A percentile compares a stretch with the other conserved stretches of the same genome.
phyloP scores from a whole-genome alignment of 1,284 basidiomycete species.

The Farysia itapuensis region DNA sequence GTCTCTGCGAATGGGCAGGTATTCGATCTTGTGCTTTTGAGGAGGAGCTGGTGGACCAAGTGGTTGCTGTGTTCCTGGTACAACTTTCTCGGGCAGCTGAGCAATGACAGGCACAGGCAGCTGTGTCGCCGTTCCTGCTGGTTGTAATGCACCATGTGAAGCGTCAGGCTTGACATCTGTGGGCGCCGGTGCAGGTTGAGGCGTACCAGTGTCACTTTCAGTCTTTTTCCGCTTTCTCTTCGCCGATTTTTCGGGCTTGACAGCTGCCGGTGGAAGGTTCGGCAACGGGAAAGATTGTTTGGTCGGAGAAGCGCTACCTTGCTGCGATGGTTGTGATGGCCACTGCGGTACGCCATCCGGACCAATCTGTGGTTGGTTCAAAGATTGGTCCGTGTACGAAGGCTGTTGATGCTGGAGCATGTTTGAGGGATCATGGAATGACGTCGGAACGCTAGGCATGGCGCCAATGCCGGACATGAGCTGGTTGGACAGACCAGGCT shows the following conservation, averaged over 20 bases:
- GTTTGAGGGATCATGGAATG: background rate
- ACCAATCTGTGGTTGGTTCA: constrained; percentile 9
- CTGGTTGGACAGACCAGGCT: background rate
- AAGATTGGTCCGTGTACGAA: constrained; percentile 1
- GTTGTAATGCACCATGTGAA: constrained; percentile 4
- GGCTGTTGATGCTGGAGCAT: constrained; percentile 7
- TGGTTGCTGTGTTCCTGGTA: constrained; percentile 28
- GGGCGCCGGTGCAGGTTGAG: constrained; percentile 2
- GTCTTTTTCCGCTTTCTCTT: constrained; percentile 41
- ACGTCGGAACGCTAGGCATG: background rate
- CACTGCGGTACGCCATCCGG: constrained; percentile 14
- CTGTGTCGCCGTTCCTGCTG: constrained; percentile 2
- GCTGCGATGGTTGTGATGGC: constrained; percentile 22
- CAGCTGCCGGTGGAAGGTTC: constrained; percentile 8
- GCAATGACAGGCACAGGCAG: constrained; percentile 1
- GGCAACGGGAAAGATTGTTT: constrained; percentile 15
- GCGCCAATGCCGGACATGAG: background rate
- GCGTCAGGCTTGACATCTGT: constrained; percentile 23
- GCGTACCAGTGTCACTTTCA: constrained; percentile 9
- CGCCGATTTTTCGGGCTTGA: constrained; percentile 20
- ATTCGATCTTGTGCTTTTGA: constrained; percentile 82
- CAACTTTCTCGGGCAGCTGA: constrained; percentile 15
- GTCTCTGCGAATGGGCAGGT: constrained; percentile 77
- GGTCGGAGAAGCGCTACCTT: constrained; percentile 17
- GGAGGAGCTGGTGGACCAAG: constrained; percentile 23